Base-by-base conservation (phyloP, 2,329 filamentous ascomycete species). In the Nigrospora oryzae region DNA sequence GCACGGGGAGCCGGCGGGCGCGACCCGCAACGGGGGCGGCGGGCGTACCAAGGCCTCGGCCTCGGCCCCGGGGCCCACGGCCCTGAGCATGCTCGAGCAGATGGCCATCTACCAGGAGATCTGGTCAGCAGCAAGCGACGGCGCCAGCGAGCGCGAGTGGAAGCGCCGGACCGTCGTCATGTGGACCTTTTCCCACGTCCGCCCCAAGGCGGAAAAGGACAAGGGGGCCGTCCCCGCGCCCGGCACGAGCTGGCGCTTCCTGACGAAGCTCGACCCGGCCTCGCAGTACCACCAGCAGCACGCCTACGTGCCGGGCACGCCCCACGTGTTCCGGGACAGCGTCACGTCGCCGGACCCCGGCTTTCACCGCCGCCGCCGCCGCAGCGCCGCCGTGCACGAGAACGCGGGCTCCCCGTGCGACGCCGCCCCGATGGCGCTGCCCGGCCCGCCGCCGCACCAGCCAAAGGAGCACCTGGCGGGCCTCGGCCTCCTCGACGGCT, bases 41-140 rank as follows among this genome's bases (percentile, higher is more conserved):
- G 63, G 67, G 55, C 30, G 49, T 8, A 33, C 45, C n/a, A 43
- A 43, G 13, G n/a, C 23, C 30, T 32, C 34, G 34, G 10, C 15
- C 30, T 30, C 32, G 34, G 10, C 13, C 50, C 38, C 33, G 16
- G 19, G 47, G 14, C 60, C 60, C 17, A 54, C 46, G 16, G 59
- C 59, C 17, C 74, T 75, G 54, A 75, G 81, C 37, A 67, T 81
- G 46, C 70, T 83, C 42, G 68, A 73, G 51, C 74, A 75, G 58
- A 77, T 83, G 38, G 77, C 77, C 57, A 83, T 83, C 79, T 79
- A 81, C 58, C 80, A 84, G 58, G 80, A 83, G 64, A 69, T 83
- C 33, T 81, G 74, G 71, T 82, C 77, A 4, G 63, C 67, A 12
- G 61, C 74, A 4, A 71, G 71, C 6, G 67, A 69, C 19, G 46